Percentiles rank a stretch among this genome's conserved stretches.
phyloP scores from a whole-genome alignment of 2,329 filamentous ascomycete species.

The Colletotrichum viniferum region DNA sequence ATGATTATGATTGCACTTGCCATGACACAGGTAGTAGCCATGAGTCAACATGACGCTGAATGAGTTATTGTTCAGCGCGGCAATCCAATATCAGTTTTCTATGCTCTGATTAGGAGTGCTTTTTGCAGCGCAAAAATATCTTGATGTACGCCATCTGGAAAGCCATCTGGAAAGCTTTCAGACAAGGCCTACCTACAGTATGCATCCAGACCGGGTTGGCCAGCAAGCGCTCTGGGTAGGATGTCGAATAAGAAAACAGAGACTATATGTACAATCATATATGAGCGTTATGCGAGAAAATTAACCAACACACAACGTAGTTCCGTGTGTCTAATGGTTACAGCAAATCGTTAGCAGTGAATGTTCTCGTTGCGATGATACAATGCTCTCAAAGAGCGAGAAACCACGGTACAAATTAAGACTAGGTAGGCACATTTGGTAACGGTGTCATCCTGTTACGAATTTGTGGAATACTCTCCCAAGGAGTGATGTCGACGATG shows the following conservation, averaged over 20 bases:
- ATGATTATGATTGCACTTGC: neutral
- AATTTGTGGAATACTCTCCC: rapidly evolving
- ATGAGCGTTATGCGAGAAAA: neutral
- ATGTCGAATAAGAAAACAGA: neutral
- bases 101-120: too few relatives aligned
- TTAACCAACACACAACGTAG: rapidly evolving
- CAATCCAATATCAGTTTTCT: too few relatives aligned
- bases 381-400: neutral
- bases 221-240: neutral
- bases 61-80: too few relatives aligned
- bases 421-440: neutral
- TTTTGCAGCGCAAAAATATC: neutral
- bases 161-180: too few relatives aligned
- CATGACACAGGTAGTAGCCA: neutral
- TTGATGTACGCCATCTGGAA: rapidly evolving
- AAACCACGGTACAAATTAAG: neutral
- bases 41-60: neutral
- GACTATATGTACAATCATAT: neutral
- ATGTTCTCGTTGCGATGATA: neutral
- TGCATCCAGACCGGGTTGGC: rapidly evolving
- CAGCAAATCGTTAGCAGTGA: too few relatives aligned
- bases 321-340: rapidly evolving
- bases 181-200: too few relatives aligned
- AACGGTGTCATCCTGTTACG: neutral
- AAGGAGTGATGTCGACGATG: neutral